Evolutionary conservation across 495 filamentous ascomycete species (phyloP).

Genomic region (Rhypophila decipiens): DNA sequence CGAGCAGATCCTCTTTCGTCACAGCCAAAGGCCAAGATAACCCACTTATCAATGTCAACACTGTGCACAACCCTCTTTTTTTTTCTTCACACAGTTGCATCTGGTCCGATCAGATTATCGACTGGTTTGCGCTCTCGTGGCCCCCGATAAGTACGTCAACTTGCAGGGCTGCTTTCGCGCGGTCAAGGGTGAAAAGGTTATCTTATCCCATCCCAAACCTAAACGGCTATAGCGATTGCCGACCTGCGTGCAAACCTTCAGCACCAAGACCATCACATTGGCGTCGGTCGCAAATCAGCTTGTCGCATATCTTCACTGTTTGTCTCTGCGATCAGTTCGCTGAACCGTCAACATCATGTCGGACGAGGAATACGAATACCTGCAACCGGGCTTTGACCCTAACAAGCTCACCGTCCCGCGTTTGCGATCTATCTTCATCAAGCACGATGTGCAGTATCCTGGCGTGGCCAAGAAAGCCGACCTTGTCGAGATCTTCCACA

Average conservation of each 20-base stretch:
- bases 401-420: constrained; percentile 73
- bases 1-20: background rate
- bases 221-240: no score
- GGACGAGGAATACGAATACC: constrained; percentile 69
- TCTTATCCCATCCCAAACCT: no score
- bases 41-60: constrained; percentile 5
- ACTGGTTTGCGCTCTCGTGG: background rate
- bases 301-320: no score
- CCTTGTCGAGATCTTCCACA: constrained; percentile 75
- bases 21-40: background rate
- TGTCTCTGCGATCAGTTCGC: no score
- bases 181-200: no score
- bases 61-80: background rate
- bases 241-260: no score
- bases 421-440: constrained; percentile 81
- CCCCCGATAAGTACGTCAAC: no score
- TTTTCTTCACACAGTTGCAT: background rate
- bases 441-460: constrained; percentile 76
- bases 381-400: constrained; percentile 79
- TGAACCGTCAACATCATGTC: constrained; percentile 60
- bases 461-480: constrained; percentile 78
- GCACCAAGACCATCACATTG: no score
- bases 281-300: no score
- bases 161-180: no score
- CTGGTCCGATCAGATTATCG: background rate